Evolutionary conservation across 345 rosid genomes (phyloP).

Genomic region (Crucihimalaya himalaica): DNA sequence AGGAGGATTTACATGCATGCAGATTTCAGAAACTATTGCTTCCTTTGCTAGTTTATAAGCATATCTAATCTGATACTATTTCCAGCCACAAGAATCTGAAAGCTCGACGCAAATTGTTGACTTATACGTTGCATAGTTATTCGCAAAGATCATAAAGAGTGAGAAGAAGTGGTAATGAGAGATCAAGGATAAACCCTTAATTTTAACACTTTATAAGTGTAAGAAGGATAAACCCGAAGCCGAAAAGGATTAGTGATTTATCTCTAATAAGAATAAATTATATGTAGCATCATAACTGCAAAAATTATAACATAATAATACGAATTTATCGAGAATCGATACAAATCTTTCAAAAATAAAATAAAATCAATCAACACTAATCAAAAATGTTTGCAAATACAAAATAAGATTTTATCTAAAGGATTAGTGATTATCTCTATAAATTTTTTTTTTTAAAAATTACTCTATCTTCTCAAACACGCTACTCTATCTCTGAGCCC

Average conservation of each 20-base stretch:
- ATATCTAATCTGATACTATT: conserved; percentile 41
- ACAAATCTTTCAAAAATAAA: too few relatives aligned
- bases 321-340: too few relatives aligned
- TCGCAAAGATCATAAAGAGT: not conserved
- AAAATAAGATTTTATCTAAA: too few relatives aligned
- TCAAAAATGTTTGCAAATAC: too few relatives aligned
- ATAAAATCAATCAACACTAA: too few relatives aligned
- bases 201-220: not conserved
- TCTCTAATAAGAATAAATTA: too few relatives aligned
- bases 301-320: too few relatives aligned
- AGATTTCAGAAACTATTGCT: conserved; percentile 53
- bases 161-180: not conserved
- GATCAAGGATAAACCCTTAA: not conserved
- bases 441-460: too few relatives aligned
- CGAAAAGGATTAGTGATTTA: not conserved
- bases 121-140: not conserved
- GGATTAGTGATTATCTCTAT: too few relatives aligned
- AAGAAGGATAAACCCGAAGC: not conserved
- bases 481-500: too few relatives aligned
- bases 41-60: conserved; percentile 62
- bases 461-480: too few relatives aligned
- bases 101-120: not conserved
- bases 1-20: conserved; percentile 39
- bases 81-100: conserved; percentile 32
- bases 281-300: too few relatives aligned